phyloP scores from a whole-genome alignment of 2,329 filamentous ascomycete species.

The Calonectria pauciramosa region DNA sequence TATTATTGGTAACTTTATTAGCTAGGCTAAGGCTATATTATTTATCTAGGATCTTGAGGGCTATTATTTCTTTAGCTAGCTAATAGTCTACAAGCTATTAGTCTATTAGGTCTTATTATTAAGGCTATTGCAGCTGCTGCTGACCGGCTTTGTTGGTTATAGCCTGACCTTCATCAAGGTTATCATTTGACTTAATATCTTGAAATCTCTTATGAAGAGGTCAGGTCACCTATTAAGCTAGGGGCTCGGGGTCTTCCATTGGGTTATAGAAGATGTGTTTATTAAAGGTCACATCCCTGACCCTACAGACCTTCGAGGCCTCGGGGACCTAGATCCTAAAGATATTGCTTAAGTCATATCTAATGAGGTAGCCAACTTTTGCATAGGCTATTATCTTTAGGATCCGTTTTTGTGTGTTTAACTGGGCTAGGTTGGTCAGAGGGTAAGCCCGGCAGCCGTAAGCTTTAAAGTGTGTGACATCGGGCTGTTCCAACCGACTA shows the following conservation, averaged over 20 bases:
- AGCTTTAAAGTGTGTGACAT: constrained; percentile 14
- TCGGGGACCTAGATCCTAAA: constrained; percentile 13
- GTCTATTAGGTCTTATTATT: not conserved
- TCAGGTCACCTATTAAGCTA: not conserved
- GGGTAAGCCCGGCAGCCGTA: constrained; percentile 19
- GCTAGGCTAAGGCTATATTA: not conserved
- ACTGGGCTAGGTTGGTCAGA: constrained; percentile 11
- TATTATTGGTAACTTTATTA: not conserved
- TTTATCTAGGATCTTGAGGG: not conserved
- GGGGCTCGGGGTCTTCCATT: not conserved
- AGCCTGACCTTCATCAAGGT: not conserved
- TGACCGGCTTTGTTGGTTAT: too few relatives aligned
- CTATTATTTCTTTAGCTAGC: not conserved
- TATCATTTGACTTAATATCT: not conserved
- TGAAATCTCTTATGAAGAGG: not conserved
- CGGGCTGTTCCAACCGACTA: not conserved
- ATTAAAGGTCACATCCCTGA: constrained; percentile 22
- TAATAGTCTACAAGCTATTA: not conserved
- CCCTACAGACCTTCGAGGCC: not conserved
- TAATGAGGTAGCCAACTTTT: constrained; percentile 19
- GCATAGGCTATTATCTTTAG: constrained; percentile 9
- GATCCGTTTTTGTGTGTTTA: not conserved
- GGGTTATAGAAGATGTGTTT: constrained; percentile 14
- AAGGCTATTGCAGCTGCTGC: too few relatives aligned
- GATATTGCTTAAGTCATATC: constrained; percentile 25